These are phyloP conservation scores for Malbranchea zuffiana DNA, from an alignment of 2,329 filamentous ascomycete species.

Conservation along the genomic window DNA sequence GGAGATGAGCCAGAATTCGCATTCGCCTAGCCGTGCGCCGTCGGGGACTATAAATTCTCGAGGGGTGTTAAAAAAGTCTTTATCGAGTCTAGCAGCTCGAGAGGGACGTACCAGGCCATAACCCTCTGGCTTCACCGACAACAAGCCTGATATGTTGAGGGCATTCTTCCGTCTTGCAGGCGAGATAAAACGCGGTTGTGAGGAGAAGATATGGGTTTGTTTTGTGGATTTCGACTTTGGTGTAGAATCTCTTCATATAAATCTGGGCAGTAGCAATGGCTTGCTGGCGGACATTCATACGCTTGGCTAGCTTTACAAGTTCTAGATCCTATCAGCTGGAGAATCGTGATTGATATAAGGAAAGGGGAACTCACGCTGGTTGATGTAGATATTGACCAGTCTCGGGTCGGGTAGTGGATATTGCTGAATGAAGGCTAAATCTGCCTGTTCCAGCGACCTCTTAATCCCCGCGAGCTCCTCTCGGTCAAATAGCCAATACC, in stretches of 20 bases:
- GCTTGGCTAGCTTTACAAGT: conserved; percentile 67
- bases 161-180: conserved; percentile 96
- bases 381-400: conserved; percentile 82
- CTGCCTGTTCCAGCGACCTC: conserved; percentile 64
- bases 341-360: background rate
- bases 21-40: conserved; percentile 77
- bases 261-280: conserved; percentile 87
- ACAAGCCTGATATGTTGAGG: conserved; percentile 92
- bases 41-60: conserved; percentile 61
- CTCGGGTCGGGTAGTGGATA: conserved; percentile 73
- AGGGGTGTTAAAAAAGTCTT: conserved; percentile 2
- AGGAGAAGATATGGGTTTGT: conserved; percentile 91
- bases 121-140: conserved; percentile 69
- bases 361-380: conserved; percentile 54
- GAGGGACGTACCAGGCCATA: conserved; percentile 57
- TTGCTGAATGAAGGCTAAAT: conserved; percentile 61
- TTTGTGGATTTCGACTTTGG: conserved; percentile 75
- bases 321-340: conserved; percentile 1
- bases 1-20: conserved; percentile 84
- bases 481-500: conserved; percentile 81
- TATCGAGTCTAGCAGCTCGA: background rate
- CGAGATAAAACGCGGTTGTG: conserved; percentile 86
- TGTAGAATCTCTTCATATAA: conserved; percentile 90
- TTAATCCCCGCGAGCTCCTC: conserved; percentile 66
- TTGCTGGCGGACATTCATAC: conserved; percentile 77